A percentile compares a stretch with the other conserved stretches of the same genome.
These are phyloP conservation scores for Geum urbanum DNA, from an alignment of 306 rosid genomes.

Conservation along the genomic window DNA sequence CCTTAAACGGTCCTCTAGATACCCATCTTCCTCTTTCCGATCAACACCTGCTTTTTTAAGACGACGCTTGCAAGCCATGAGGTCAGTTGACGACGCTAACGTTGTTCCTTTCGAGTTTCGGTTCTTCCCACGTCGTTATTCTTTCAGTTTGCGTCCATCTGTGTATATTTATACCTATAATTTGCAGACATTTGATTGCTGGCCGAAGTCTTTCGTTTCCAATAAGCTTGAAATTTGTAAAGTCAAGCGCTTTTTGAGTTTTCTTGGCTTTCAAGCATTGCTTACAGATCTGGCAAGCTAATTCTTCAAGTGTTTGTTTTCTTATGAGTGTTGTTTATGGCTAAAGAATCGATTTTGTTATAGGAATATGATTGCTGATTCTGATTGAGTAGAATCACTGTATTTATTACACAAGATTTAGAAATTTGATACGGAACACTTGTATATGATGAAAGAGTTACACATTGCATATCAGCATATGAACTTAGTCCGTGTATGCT, in stretches of 20 bases:
- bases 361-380: slow-evolving; percentile 2
- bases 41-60: slow-evolving; percentile 29
- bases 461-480: background rate
- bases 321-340: background rate
- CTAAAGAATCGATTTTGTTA: no score
- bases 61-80: slow-evolving; percentile 46
- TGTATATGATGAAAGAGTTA: background rate
- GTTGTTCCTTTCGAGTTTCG: background rate
- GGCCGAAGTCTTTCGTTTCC: background rate
- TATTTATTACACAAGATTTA: background rate
- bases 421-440: background rate
- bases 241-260: background rate
- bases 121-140: slow-evolving; percentile 1
- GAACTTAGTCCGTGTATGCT: slow-evolving; percentile 13
- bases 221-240: background rate
- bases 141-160: background rate
- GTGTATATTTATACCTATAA: background rate
- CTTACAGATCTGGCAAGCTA: slow-evolving; percentile 7
- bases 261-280: background rate
- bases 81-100: slow-evolving; percentile 32
- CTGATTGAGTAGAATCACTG: background rate
- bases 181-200: background rate
- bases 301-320: background rate
- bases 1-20: slow-evolving; percentile 23
- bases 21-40: slow-evolving; percentile 25